Conservation (phyloP, 116 monocot species). For the Trichopus zeylanicus region DNA sequence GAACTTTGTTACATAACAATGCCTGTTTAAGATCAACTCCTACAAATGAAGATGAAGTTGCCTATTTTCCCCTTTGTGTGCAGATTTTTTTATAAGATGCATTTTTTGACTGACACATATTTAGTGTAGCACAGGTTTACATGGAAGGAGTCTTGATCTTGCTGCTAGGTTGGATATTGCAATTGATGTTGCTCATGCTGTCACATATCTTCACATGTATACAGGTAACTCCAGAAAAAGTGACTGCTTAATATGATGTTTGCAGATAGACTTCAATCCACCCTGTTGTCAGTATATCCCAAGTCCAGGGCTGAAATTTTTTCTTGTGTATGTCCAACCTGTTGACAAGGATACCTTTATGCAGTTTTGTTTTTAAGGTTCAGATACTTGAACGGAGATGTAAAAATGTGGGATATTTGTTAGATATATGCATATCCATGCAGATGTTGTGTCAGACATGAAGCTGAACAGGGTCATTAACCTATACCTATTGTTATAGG, state of each 20-base stretch:
- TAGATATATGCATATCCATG: no score
- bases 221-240: constrained; percentile 33
- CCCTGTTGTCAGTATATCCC: no score
- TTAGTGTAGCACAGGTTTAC: constrained; percentile 20
- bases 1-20: no score
- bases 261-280: background rate
- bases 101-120: background rate
- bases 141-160: constrained; percentile 43
- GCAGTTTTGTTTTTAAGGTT: no score
- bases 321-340: no score
- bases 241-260: background rate
- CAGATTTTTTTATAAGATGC: background rate
- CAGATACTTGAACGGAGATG: no score
- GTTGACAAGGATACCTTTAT: no score
- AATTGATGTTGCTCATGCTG: constrained; percentile 76
- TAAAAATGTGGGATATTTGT: no score
- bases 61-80: background rate
- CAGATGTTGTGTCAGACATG: no score
- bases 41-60: background rate
- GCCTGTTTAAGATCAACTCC: no score
- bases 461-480: no score
- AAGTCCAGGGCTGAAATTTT: background rate
- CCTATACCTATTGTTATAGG: no score
- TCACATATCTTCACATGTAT: constrained; percentile 87
- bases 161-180: constrained; percentile 57